Evolutionary conservation across 176 grass and related monocot species (phyloP), one percentile per base, ranked within the genome.

Genomic region (Thalia dealbata): DNA sequence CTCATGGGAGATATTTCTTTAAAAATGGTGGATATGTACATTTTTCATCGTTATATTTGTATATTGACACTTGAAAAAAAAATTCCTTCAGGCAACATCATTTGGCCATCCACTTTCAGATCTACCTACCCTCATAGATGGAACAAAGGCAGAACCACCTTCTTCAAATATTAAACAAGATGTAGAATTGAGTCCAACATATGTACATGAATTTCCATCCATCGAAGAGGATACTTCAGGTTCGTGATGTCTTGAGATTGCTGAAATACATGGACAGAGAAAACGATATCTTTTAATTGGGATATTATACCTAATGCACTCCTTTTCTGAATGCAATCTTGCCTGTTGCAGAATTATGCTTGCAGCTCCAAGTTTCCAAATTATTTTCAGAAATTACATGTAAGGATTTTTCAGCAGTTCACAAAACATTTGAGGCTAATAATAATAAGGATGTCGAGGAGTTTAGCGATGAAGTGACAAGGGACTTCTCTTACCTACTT

Each of bases 401-500:
- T 11, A 26, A 29, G 14, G 21, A 72, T 52, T 26, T 28, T 51
- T 50, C 75, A 71, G 89, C 83, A 78, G 61, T 78, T 61, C 71
- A 44, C 7, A 59, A 69, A 42, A 83, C 78, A 61, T 76, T 78
- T 70, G 80, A 87, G 55, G 61, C 66, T 76, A 72, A 43, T 76
- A 68, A 80, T 43, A 71, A 27, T 21, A 55, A 59, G 35, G 54
- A 71, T 69, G 26, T 70, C 2, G 21, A 79, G 63, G 86, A 79
- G 78, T 88, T 86, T 66, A 77, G 75, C 62, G 73, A 88, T 48
- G 89, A 85, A 69, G 89, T 88, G 73, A 83, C 85, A 41, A 83
- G 89, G 61, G 80, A 88, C 66, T 88, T 88, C 71, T 92, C 86
- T 0, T 88, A 88, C 78, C 69, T 92, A 22, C 81, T 92, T 68